Percentiles rank a stretch among this genome's conserved stretches.
Evolutionary conservation across 2,329 filamentous ascomycete species (phyloP).

Genomic region (Eurotiales sp.): DNA sequence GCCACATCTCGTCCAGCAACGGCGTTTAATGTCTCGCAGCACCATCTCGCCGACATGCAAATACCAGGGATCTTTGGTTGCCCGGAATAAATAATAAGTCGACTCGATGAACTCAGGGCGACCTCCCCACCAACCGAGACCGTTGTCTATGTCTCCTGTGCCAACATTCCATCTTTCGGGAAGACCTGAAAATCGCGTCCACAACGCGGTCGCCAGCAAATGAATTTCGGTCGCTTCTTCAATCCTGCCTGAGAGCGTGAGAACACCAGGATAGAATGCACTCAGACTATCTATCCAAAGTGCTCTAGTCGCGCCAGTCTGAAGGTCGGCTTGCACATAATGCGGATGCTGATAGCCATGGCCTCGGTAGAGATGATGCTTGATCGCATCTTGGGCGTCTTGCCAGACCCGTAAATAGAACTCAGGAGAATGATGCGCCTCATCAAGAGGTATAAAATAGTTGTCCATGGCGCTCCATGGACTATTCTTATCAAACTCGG

Average conservation of each 20-base stretch:
- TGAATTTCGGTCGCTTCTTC: constrained; percentile 90
- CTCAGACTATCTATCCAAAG: constrained; percentile 96
- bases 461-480: constrained; percentile 54
- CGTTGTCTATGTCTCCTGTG: constrained; percentile 77
- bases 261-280: constrained; percentile 87
- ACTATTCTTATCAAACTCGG: constrained; percentile 33
- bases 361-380: constrained; percentile 82
- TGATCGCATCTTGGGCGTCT: constrained; percentile 79
- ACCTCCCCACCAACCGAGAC: constrained; percentile 90
- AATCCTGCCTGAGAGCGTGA: constrained; percentile 80
- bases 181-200: constrained; percentile 90
- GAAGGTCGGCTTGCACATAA: constrained; percentile 84
- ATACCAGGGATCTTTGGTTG: constrained; percentile 94
- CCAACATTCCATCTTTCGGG: constrained; percentile 91
- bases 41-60: constrained; percentile 95
- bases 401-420: constrained; percentile 81
- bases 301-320: constrained; percentile 80
- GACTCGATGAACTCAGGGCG: constrained; percentile 96
- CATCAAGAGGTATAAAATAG: constrained; percentile 61
- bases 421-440: constrained; percentile 67
- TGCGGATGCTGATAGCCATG: constrained; percentile 76
- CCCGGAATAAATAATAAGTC: constrained; percentile 91
- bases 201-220: constrained; percentile 84
- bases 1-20: constrained; percentile 87
- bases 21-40: constrained; percentile 76